Conservation (phyloP, 169 alveolate species). For the Plasmodium cynomolgi region DNA sequence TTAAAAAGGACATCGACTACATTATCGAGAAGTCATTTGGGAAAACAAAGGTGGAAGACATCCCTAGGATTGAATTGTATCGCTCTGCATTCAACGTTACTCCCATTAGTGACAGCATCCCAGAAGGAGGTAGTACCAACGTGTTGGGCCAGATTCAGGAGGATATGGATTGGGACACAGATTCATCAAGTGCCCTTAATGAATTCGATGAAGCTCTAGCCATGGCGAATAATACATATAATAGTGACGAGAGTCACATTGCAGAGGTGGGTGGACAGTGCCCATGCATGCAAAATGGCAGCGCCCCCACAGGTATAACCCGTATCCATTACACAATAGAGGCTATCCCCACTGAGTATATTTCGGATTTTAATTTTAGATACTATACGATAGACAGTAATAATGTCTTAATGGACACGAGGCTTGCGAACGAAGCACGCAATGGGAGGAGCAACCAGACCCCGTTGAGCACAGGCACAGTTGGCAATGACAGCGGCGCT, state of each 20-base stretch:
- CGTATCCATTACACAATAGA: not conserved
- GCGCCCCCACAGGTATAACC: not conserved
- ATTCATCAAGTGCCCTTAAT: too few species aligned
- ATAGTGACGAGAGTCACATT: too few species aligned
- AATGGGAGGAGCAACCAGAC: not conserved
- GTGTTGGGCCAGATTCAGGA: too few species aligned
- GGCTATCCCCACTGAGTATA: not conserved
- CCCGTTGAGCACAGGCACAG: not conserved
- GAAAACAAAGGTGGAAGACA: not conserved
- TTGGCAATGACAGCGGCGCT: not conserved
- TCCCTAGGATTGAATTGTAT: not conserved
- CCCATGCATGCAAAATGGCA: not conserved
- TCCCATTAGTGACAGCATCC: not conserved
- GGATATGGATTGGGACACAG: too few species aligned
- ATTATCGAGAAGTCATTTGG: constrained; percentile 16
- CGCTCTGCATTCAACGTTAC: not conserved
- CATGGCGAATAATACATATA: too few species aligned
- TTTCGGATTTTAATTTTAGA: constrained; percentile 11
- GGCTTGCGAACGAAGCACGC: not conserved
- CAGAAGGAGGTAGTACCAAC: not conserved
- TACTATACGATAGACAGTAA: not conserved
- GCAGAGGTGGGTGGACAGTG: not conserved
- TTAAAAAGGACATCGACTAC: constrained; percentile 21
- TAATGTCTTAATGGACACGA: not conserved
- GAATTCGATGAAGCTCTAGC: too few species aligned